Percentiles rank a stretch among this genome's conserved stretches.
phyloP scores from a whole-genome alignment of 495 filamentous ascomycete genomes.

The Bathelium albidoporum region DNA sequence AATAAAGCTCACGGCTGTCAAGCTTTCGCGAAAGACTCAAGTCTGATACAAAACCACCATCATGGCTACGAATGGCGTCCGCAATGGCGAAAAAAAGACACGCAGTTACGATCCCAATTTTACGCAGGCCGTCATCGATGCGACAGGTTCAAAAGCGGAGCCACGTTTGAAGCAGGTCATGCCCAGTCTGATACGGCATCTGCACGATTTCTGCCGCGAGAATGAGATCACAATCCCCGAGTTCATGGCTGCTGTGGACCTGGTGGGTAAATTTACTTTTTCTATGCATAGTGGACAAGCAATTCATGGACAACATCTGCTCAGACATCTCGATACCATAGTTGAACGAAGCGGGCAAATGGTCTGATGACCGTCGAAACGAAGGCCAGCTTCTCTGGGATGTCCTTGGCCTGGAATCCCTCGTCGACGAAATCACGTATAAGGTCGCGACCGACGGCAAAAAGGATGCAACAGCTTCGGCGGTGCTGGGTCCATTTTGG shows the following conservation, averaged over 20 bases:
- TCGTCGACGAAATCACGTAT: constrained; percentile 71
- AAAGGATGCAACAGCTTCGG: constrained; percentile 52
- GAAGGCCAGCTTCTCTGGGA: constrained; percentile 65
- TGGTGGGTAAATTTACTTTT: constrained; percentile 15
- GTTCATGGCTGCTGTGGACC: constrained; percentile 34
- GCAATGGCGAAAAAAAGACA: constrained; percentile 1
- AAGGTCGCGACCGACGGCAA: constrained; percentile 43
- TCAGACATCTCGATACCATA: constrained; percentile 36
- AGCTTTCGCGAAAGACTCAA: not conserved
- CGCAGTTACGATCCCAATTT: constrained; percentile 44
- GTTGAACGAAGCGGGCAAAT: constrained; percentile 63
- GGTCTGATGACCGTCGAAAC: constrained; percentile 61
- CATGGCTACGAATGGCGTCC: not conserved
- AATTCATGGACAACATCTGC: constrained; percentile 27
- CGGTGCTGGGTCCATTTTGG: constrained; percentile 72
- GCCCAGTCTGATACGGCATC: constrained; percentile 43
- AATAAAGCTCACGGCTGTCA: too few relatives aligned
- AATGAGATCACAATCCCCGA: constrained; percentile 47
- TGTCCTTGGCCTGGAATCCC: constrained; percentile 60
- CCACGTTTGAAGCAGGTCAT: constrained; percentile 46
- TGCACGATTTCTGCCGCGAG: constrained; percentile 51
- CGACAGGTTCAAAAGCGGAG: constrained; percentile 56
- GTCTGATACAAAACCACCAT: not conserved
- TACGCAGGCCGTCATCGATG: constrained; percentile 58
- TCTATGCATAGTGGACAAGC: constrained; percentile 24